Base-by-base conservation (phyloP, 495 filamentous ascomycete genomes). In the Bombardia bombarda region DNA sequence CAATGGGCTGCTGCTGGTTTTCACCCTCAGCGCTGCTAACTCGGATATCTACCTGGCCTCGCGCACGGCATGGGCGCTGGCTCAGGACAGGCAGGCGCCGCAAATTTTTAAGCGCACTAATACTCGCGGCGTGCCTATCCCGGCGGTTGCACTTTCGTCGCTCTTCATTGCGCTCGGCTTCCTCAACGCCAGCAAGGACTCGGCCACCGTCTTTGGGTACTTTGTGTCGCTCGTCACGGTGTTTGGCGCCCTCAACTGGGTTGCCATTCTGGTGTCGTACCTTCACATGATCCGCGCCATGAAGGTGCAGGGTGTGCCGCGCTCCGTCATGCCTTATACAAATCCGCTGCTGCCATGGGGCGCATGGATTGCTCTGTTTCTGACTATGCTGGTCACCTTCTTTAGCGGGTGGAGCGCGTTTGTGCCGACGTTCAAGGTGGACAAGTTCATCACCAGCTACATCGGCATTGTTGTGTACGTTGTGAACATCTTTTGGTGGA, bases 161-260 rank as follows among this genome's bases (percentile, higher is more conserved):
- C 3, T 70, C 0, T 78, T 93, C 55, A 74, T 73, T 19, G 69
- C 82, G 2, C 71, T 93, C 6, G 86, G 84, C 7, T 90, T 80
- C 66, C 76, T 94, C 70, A 90, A 87, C 58, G 83, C 87, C 0
- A 72, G 74, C 40, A 77, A 71, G 48, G 76, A 78, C 51, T 79
- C 84, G 0, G 72, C 72, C 41, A 69, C 61, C 0, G 84, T 94
- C 3, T 94, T 94, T 60, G 71, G 66, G 18, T 92, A 90, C 72
- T 92, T 95, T 46, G 82, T 92, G 47, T 87, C 90, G 56, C 70
- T 95, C 23, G 81, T 82, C 24, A 86, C 82, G 25, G 84, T 90
- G 51, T 86, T 87, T 55, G 85, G 85, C 33, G 70, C 88, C 7
- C 56, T 95, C 19, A 88, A 83, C 46, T 89, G 87, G 86, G 81